Evolutionary conservation across 2,329 filamentous ascomycete genomes (phyloP).

Genomic region (Penicillium concentricum): DNA sequence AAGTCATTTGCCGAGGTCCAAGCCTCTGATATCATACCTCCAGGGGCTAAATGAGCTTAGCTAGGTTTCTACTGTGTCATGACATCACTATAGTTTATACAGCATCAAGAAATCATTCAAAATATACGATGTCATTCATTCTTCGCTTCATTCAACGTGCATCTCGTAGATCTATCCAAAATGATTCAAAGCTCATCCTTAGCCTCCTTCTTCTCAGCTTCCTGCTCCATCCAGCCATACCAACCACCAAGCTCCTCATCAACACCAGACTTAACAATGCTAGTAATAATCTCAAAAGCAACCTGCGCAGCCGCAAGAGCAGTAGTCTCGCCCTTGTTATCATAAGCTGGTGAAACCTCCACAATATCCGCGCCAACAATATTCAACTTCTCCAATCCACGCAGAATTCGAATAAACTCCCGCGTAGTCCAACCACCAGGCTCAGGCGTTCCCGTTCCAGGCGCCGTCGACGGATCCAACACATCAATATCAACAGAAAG

Average conservation of each 20-base stretch:
- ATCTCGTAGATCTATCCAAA: constrained; percentile 10
- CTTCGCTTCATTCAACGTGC: constrained; percentile 20
- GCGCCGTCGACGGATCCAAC: constrained; percentile 67
- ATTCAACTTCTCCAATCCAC: constrained; percentile 78
- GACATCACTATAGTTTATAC: neutral
- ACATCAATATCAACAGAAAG: constrained; percentile 80
- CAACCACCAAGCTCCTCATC: constrained; percentile 41
- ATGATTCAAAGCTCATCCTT: constrained; percentile 31
- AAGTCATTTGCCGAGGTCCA: neutral
- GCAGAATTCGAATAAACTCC: constrained; percentile 78
- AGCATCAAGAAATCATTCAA: neutral
- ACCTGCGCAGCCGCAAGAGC: constrained; percentile 81
- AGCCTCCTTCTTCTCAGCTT: constrained; percentile 8
- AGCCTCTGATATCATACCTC: neutral
- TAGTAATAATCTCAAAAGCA: constrained; percentile 78
- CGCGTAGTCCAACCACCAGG: constrained; percentile 88
- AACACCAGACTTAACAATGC: constrained; percentile 48
- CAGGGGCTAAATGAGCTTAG: neutral
- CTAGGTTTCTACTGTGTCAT: neutral
- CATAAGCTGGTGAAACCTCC: constrained; percentile 83
- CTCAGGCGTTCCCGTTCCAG: constrained; percentile 84
- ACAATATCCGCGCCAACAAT: constrained; percentile 88
- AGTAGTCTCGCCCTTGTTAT: constrained; percentile 76
- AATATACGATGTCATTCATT: constrained; percentile 12
- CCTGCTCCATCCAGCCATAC: constrained; percentile 36